Evolutionary conservation across 164 flowering plant genomes (phyloP).

Genomic region (Piper longum): DNA sequence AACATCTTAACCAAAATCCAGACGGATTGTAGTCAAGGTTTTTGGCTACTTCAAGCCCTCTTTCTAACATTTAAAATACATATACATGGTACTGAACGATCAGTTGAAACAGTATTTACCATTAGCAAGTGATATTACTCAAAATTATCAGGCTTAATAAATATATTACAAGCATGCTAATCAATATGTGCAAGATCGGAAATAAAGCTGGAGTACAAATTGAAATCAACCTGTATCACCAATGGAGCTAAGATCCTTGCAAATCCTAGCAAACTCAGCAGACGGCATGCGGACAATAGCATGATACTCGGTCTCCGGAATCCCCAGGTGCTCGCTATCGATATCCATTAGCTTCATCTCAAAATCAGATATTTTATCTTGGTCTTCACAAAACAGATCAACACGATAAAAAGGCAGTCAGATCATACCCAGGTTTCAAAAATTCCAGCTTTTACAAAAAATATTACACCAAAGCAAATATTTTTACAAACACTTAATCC

Average conservation of each 20-base stretch:
- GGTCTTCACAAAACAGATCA: slow-evolving; percentile 20
- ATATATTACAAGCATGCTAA: too few relatives aligned
- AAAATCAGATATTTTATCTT: slow-evolving; percentile 73
- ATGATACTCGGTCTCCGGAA: slow-evolving; percentile 86
- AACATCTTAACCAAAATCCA: background rate
- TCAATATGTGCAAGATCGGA: background rate
- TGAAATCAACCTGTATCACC: slow-evolving; percentile 60
- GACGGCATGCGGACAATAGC: slow-evolving; percentile 85
- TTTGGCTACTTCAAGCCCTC: too few relatives aligned
- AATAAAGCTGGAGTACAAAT: background rate
- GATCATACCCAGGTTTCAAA: background rate
- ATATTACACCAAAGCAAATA: too few relatives aligned
- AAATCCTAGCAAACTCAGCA: slow-evolving; percentile 68
- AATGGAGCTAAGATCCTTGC: slow-evolving; percentile 68
- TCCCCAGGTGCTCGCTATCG: slow-evolving; percentile 89
- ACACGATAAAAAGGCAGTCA: background rate
- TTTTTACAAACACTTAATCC: too few relatives aligned
- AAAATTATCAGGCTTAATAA: too few relatives aligned
- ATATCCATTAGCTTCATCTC: slow-evolving; percentile 96
- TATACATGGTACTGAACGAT: too few relatives aligned
- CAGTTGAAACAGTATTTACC: too few relatives aligned
- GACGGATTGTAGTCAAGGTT: too few relatives aligned
- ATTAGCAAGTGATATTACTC: too few relatives aligned
- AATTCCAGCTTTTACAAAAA: background rate
- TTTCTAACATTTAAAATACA: too few relatives aligned